These are phyloP conservation scores for Scenedesmus sp. DNA, from an alignment of 163 green algal species.

Conservation along the genomic window DNA sequence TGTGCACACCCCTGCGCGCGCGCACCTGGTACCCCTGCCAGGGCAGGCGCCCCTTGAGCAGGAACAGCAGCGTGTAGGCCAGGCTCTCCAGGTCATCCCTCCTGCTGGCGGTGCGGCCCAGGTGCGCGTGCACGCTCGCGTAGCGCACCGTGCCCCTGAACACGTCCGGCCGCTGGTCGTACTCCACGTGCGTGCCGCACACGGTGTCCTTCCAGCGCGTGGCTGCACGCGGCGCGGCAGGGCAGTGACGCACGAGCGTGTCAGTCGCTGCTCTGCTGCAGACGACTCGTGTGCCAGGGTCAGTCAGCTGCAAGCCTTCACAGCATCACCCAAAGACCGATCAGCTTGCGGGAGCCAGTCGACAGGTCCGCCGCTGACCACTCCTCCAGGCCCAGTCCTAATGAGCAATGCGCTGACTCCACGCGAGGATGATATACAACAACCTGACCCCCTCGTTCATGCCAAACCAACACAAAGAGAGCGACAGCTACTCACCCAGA, in stretches of 20 bases:
- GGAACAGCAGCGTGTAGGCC: slow-evolving; percentile 99
- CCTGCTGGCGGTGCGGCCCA: slow-evolving; percentile 95
- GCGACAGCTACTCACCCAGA: slow-evolving; percentile 72
- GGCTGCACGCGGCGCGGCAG: too few species aligned
- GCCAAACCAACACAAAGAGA: background rate
- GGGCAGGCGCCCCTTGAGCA: slow-evolving; percentile 93
- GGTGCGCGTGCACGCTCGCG: slow-evolving; percentile 97
- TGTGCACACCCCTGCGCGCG: background rate
- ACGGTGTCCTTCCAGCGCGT: slow-evolving; percentile 92
- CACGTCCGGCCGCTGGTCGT: slow-evolving; percentile 99
- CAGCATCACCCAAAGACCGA: too few species aligned
- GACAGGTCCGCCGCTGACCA: background rate
- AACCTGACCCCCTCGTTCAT: background rate
- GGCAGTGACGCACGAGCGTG: too few species aligned
- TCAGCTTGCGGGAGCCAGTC: too few species aligned
- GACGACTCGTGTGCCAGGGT: too few species aligned
- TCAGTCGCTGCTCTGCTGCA: too few species aligned
- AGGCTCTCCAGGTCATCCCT: slow-evolving; percentile 98
- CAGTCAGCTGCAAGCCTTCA: too few species aligned
- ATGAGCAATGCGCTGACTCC: background rate
- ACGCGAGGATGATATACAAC: background rate
- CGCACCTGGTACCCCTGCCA: slow-evolving; percentile 98
- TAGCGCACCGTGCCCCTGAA: slow-evolving; percentile 99
- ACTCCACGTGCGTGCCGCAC: slow-evolving; percentile 97
- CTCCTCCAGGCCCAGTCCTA: background rate